Evolutionary conservation across 768 basidiomycete genomes (phyloP).

Genomic region (Suillus weaverae): DNA sequence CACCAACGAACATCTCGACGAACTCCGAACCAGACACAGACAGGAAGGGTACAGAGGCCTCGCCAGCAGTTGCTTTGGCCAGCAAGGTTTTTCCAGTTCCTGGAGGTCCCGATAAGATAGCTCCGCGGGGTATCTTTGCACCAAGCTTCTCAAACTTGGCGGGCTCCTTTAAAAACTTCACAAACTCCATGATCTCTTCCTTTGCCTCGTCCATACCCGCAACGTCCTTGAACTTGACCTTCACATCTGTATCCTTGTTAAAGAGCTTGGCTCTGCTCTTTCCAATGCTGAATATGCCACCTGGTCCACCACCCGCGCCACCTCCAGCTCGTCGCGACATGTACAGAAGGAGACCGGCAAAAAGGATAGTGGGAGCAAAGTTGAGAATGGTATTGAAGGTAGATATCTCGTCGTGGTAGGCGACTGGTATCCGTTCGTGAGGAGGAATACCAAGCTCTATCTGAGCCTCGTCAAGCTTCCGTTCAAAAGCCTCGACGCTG

Average conservation of each 20-base stretch:
- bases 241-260: conserved; percentile 95
- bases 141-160: conserved; percentile 92
- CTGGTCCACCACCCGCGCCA: conserved; percentile 61
- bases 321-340: conserved; percentile 72
- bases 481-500: conserved; percentile 94
- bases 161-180: conserved; percentile 97
- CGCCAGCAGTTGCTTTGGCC: conserved; percentile 98
- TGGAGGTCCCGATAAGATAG: conserved; percentile 92
- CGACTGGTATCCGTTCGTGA: conserved; percentile 92
- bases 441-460: conserved; percentile 88
- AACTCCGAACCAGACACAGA: conserved; percentile 99
- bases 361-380: conserved; percentile 92
- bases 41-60: conserved; percentile 96
- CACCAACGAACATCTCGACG: conserved; percentile 99
- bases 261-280: conserved; percentile 94
- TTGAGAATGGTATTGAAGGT: conserved; percentile 78
- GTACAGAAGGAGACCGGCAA: conserved; percentile 88
- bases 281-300: conserved; percentile 96
- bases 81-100: conserved; percentile 98
- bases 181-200: conserved; percentile 99
- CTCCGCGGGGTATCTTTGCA: conserved; percentile 95
- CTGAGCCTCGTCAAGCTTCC: conserved; percentile 93
- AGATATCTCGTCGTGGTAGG: conserved; percentile 94
- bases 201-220: conserved; percentile 99
- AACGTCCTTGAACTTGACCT: conserved; percentile 92